A percentile compares a stretch with the other conserved stretches of the same genome.
These are phyloP conservation scores for Barbatosphaeria neglecta DNA, from an alignment of 495 filamentous ascomycete species.

Conservation along the genomic window DNA sequence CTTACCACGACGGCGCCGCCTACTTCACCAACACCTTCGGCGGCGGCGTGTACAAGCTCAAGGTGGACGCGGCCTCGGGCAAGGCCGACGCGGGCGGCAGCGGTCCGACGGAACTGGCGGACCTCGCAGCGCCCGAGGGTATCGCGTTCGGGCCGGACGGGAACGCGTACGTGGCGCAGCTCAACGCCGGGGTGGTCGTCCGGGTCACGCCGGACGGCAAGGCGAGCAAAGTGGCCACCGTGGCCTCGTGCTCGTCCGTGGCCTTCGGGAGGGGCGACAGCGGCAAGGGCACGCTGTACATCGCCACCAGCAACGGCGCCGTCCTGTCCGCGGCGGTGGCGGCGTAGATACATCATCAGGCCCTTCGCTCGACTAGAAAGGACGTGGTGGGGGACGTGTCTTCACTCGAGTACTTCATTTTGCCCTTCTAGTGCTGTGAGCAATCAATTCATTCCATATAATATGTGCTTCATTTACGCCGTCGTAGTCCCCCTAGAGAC, in stretches of 20 bases:
- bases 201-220: not conserved
- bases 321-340: not conserved
- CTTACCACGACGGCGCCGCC: not conserved
- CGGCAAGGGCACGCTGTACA: not conserved
- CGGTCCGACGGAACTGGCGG: not conserved
- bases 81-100: no score
- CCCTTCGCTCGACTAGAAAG: no score
- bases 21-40: not conserved
- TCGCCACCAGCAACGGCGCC: not conserved
- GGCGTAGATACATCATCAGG: not conserved
- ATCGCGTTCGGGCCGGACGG: not conserved
- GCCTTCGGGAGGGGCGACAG: not conserved
- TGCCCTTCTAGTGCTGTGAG: no score
- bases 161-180: not conserved
- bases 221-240: not conserved
- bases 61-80: not conserved
- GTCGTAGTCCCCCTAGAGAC: constrained; percentile 1
- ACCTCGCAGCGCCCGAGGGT: not conserved
- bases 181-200: not conserved
- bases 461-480: not conserved
- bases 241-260: not conserved
- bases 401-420: no score
- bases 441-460: no score
- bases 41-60: not conserved
- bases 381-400: no score